Percentiles rank a stretch among this genome's conserved stretches.
These are phyloP conservation scores for Lactarius indigo DNA, from an alignment of 768 basidiomycete species.

Conservation along the genomic window DNA sequence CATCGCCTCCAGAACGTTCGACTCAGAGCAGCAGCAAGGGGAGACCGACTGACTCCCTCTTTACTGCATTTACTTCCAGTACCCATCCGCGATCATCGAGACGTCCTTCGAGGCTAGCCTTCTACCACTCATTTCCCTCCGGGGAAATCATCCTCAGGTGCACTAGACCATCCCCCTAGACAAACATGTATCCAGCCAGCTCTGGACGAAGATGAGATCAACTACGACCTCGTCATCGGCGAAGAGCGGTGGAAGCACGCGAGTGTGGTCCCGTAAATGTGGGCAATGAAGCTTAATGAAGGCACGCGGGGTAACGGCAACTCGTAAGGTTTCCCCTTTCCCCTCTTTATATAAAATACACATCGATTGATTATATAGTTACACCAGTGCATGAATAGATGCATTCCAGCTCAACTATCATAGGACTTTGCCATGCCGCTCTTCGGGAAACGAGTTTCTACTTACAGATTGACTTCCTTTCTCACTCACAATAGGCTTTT, in stretches of 20 bases:
- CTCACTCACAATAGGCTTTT: neutral
- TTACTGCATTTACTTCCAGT: too few species aligned
- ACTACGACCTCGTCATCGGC: constrained; percentile 33
- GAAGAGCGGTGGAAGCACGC: constrained; percentile 49
- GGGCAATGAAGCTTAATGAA: too few species aligned
- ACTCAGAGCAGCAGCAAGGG: neutral
- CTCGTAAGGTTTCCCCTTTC: constrained; percentile 21
- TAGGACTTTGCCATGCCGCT: constrained; percentile 29
- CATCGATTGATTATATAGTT: constrained; percentile 22
- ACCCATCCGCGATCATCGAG: constrained; percentile 28
- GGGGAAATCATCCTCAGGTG: constrained; percentile 38
- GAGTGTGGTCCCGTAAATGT: too few species aligned
- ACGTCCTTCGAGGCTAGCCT: constrained; percentile 50
- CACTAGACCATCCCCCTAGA: constrained; percentile 52
- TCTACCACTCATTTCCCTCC: constrained; percentile 39
- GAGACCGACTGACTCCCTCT: constrained; percentile 30
- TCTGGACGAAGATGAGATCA: constrained; percentile 44
- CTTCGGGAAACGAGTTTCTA: constrained; percentile 28
- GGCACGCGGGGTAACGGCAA: constrained; percentile 23
- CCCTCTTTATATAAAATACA: neutral
- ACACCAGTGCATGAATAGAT: constrained; percentile 23
- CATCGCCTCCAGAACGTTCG: constrained; percentile 26
- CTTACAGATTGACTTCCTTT: neutral
- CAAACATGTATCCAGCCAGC: constrained; percentile 36
- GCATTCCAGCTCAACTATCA: constrained; percentile 32